These are phyloP conservation scores for Myxozyma mucilagina DNA, from an alignment of 805 yeast species.

Conservation along the genomic window DNA sequence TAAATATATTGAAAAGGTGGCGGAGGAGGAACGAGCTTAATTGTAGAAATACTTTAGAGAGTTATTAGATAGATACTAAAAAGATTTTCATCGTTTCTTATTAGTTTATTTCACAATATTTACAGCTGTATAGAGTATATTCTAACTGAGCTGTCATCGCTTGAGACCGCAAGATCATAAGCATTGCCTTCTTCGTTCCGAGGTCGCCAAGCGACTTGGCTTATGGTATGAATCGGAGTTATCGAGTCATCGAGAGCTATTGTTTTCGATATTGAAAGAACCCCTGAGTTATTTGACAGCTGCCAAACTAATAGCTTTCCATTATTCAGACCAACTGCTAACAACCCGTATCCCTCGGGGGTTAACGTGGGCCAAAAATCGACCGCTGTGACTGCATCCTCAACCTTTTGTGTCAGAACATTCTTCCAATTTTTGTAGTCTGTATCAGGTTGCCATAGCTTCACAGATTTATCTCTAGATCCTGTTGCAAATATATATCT, in stretches of 20 bases:
- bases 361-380: slow-evolving; percentile 15
- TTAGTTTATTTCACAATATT: background rate
- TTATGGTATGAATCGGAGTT: slow-evolving; percentile 63
- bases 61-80: too few species aligned
- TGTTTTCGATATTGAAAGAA: slow-evolving; percentile 37
- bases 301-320: slow-evolving; percentile 57
- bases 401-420: slow-evolving; percentile 33
- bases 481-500: slow-evolving; percentile 47
- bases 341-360: slow-evolving; percentile 35
- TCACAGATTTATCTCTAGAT: slow-evolving; percentile 72
- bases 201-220: slow-evolving; percentile 61
- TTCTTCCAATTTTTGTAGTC: slow-evolving; percentile 42
- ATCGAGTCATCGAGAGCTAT: slow-evolving; percentile 43
- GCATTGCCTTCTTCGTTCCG: slow-evolving; percentile 21
- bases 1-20: slow-evolving; percentile 12
- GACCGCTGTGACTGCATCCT: slow-evolving; percentile 31
- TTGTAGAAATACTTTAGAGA: too few species aligned
- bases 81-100: too few species aligned
- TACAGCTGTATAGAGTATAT: slow-evolving; percentile 33
- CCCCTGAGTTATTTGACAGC: slow-evolving; percentile 36
- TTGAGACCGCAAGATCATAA: slow-evolving; percentile 56
- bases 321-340: slow-evolving; percentile 70
- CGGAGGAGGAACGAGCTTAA: slow-evolving; percentile 20
- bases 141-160: slow-evolving; percentile 65
- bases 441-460: slow-evolving; percentile 59